A percentile compares a stretch with the other conserved stretches of the same genome.
phyloP scores from a whole-genome alignment of 306 rosid genomes.

The Quercus suber region DNA sequence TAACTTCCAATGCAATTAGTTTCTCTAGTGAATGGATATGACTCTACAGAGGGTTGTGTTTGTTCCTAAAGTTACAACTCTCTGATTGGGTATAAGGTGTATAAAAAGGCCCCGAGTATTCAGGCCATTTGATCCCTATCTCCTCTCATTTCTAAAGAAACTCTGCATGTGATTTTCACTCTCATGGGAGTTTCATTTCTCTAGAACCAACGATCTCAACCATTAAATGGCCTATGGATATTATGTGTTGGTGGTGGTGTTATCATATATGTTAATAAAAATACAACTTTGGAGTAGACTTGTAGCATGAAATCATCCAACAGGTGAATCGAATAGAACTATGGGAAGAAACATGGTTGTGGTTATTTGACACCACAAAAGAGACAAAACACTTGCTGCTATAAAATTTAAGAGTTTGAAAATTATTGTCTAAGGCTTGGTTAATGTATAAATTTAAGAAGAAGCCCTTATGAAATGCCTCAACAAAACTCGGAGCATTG shows the following conservation, averaged over 20 bases:
- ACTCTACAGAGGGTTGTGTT: no score
- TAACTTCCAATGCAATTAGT: no score
- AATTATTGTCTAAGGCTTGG: background rate
- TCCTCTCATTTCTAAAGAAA: no score
- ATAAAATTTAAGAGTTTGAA: background rate
- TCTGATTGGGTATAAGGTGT: no score
- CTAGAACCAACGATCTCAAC: background rate
- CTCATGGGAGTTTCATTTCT: no score
- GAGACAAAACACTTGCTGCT: background rate
- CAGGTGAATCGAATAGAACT: background rate
- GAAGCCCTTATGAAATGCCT: background rate
- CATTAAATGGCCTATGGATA: background rate
- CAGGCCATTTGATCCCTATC: no score
- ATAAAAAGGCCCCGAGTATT: no score
- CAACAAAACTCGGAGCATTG: background rate
- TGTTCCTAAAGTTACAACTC: no score
- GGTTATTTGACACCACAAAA: background rate
- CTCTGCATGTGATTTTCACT: no score
- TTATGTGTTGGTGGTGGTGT: background rate
- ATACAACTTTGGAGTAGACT: background rate
- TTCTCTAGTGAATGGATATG: no score
- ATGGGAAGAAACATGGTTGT: background rate
- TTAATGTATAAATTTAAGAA: background rate
- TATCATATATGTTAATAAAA: background rate
- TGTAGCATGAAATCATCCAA: background rate